A percentile compares a stretch with the other conserved stretches of the same genome.
These are phyloP conservation scores for Blastocystis sp. DNA, from an alignment of 352 stramenopile species.

Conservation along the genomic window DNA sequence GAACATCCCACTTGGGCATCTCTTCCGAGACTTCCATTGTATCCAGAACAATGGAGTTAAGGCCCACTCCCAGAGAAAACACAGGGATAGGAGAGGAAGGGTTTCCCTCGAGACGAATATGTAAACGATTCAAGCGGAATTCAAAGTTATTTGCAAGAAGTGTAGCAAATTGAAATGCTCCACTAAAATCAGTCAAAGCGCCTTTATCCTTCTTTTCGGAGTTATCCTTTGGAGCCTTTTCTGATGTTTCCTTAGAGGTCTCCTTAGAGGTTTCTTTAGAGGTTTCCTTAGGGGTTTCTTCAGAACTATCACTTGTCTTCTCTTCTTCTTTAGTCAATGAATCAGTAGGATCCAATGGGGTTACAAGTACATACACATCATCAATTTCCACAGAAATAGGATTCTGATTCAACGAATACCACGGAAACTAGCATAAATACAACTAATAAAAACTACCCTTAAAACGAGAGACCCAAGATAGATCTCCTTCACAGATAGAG, in stretches of 20 bases:
- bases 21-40: neutral
- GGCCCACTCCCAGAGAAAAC: slow-evolving; percentile 16
- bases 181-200: slow-evolving; percentile 11
- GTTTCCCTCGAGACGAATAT: slow-evolving; percentile 41
- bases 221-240: neutral
- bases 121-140: slow-evolving; percentile 6
- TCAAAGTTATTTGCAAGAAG: slow-evolving; percentile 45
- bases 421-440: slow-evolving; percentile 42
- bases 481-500: slow-evolving; percentile 45
- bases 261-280: neutral
- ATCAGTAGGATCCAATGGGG: neutral
- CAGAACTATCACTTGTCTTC: neutral
- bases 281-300: neutral
- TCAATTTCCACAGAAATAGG: slow-evolving; percentile 45
- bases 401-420: neutral
- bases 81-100: slow-evolving; percentile 23
- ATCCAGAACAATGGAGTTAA: slow-evolving; percentile 17
- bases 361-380: slow-evolving; percentile 34
- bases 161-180: slow-evolving; percentile 25
- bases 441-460: neutral
- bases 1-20: neutral
- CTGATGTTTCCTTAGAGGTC: neutral
- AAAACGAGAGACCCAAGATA: slow-evolving; percentile 40
- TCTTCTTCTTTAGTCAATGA: neutral
- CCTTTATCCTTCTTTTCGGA: neutral